Evolutionary conservation across 2,329 filamentous ascomycete species (phyloP).

Genomic region (Daldinia eschscholtzii): DNA sequence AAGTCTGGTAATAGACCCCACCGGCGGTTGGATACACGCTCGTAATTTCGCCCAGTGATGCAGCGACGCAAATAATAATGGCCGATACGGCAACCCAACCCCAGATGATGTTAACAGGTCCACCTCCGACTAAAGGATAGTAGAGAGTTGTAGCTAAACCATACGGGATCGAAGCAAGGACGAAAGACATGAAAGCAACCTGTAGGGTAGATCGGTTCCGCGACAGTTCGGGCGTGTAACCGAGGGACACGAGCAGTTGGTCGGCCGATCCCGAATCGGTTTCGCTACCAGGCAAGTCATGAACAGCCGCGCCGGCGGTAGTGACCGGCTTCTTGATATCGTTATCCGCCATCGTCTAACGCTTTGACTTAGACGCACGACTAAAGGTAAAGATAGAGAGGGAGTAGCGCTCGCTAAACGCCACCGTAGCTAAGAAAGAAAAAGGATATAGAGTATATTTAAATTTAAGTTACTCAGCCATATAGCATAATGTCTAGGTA

Average conservation of each 20-base stretch:
- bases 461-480: background rate
- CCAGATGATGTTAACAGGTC: slow-evolving; percentile 78
- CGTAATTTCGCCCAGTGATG: slow-evolving; percentile 79
- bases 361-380: slow-evolving; percentile 26
- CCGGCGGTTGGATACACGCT: slow-evolving; percentile 82
- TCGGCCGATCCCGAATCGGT: slow-evolving; percentile 65
- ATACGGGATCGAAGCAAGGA: slow-evolving; percentile 80
- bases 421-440: background rate
- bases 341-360: slow-evolving; percentile 39
- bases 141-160: slow-evolving; percentile 77
- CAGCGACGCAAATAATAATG: slow-evolving; percentile 78
- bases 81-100: slow-evolving; percentile 77
- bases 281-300: slow-evolving; percentile 46
- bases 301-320: slow-evolving; percentile 27
- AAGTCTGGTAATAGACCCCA: slow-evolving; percentile 84
- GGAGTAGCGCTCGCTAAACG: slow-evolving; percentile 12
- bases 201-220: slow-evolving; percentile 76
- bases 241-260: slow-evolving; percentile 72
- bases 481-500: background rate
- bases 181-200: slow-evolving; percentile 82
- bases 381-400: background rate
- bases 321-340: slow-evolving; percentile 34
- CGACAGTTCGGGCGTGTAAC: slow-evolving; percentile 74
- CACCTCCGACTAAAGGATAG: slow-evolving; percentile 75
- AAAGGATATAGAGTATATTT: background rate